Conservation (phyloP, 495 filamentous ascomycete genomes). For the Aspergillus asperescens region DNA sequence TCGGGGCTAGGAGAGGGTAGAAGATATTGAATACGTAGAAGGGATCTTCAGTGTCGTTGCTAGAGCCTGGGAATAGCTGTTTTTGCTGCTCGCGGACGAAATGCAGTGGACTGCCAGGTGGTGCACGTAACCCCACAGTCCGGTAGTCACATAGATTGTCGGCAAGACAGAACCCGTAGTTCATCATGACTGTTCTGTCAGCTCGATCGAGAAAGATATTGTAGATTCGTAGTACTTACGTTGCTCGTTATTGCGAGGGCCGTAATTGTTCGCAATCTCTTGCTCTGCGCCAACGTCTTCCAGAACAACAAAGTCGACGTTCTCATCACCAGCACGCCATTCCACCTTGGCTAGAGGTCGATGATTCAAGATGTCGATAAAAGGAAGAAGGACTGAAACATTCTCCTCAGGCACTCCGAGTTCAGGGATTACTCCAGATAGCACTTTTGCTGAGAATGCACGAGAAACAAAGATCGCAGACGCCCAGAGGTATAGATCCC, state of each 20-base stretch:
- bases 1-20: slow-evolving; percentile 35
- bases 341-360: slow-evolving; percentile 51
- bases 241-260: slow-evolving; percentile 61
- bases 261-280: slow-evolving; percentile 66
- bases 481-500: slow-evolving; percentile 62
- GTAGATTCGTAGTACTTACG: slow-evolving; percentile 31
- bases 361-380: slow-evolving; percentile 60
- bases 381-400: slow-evolving; percentile 53
- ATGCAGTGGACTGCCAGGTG: slow-evolving; percentile 38
- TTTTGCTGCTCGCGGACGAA: slow-evolving; percentile 31
- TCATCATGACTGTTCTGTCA: slow-evolving; percentile 50
- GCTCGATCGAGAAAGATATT: not conserved
- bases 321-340: slow-evolving; percentile 49
- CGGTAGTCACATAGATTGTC: slow-evolving; percentile 55
- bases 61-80: slow-evolving; percentile 30
- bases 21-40: slow-evolving; percentile 46
- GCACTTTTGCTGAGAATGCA: slow-evolving; percentile 44
- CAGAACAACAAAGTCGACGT: slow-evolving; percentile 45
- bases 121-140: slow-evolving; percentile 40
- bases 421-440: slow-evolving; percentile 35
- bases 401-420: slow-evolving; percentile 31
- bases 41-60: slow-evolving; percentile 33
- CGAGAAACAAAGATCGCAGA: slow-evolving; percentile 58
- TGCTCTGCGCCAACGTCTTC: slow-evolving; percentile 43
- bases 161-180: slow-evolving; percentile 60